These are phyloP conservation scores for Suhomyces ambrosiae DNA, from an alignment of 1,139 yeast species.

Conservation along the genomic window DNA sequence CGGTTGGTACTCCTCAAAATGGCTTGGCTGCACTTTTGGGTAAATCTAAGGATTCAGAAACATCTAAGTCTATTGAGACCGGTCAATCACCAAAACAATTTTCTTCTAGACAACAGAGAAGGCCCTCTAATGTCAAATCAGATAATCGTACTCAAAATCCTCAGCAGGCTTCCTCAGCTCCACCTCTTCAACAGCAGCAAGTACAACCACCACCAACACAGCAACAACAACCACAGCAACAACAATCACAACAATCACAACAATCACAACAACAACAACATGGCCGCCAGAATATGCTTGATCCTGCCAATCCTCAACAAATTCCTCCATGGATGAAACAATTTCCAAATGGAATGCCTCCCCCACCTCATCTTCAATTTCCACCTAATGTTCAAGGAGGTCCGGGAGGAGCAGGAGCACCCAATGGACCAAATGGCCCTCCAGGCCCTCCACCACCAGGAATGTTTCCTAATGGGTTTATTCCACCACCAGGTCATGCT, in stretches of 20 bases:
- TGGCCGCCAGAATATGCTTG: slow-evolving; percentile 1
- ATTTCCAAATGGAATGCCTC: slow-evolving; percentile 17
- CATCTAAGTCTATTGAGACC: not conserved
- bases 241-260: slow-evolving; percentile 12
- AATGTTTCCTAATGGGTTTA: slow-evolving; percentile 35
- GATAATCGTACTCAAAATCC: slow-evolving; percentile 4
- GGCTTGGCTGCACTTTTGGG: slow-evolving; percentile 9
- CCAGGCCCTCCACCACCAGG: slow-evolving; percentile 29
- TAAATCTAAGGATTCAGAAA: slow-evolving; percentile 1
- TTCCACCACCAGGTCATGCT: slow-evolving; percentile 29
- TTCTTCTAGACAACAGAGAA: slow-evolving; percentile 10
- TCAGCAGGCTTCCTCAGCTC: no score
- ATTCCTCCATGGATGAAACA: slow-evolving; percentile 34
- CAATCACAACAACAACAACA: slow-evolving; percentile 5
- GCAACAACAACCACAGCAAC: slow-evolving; percentile 9
- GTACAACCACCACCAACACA: slow-evolving; percentile 9
- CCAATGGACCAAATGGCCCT: slow-evolving; percentile 7
- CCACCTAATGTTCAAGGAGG: slow-evolving; percentile 18
- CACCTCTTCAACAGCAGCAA: slow-evolving; percentile 3
- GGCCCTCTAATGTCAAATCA: not conserved
- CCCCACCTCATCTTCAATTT: slow-evolving; percentile 13
- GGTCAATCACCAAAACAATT: slow-evolving; percentile 1
- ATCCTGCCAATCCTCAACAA: slow-evolving; percentile 12
- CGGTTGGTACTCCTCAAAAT: slow-evolving; percentile 5
- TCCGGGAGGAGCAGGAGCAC: slow-evolving; percentile 4